Conservation (phyloP, 352 stramenopile genomes). For the Phytophthora sp. region DNA sequence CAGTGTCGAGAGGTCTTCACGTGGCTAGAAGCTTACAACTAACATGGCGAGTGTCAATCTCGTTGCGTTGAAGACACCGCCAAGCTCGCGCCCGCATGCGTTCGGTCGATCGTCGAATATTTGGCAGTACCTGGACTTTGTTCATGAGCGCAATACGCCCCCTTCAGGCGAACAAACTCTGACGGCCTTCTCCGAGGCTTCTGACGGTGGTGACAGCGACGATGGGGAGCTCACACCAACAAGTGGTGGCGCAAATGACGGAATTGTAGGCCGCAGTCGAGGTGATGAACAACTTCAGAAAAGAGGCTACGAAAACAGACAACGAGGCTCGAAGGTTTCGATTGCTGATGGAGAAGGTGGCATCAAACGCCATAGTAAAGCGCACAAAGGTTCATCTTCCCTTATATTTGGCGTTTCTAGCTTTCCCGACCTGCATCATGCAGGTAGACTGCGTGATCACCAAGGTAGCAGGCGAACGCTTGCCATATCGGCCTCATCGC, state of each 20-base stretch:
- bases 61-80: no score
- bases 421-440: slow-evolving; percentile 45
- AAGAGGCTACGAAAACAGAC: neutral
- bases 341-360: neutral
- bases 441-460: neutral
- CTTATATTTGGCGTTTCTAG: slow-evolving; percentile 34
- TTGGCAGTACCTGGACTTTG: slow-evolving; percentile 68
- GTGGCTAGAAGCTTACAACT: no score
- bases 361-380: slow-evolving; percentile 2
- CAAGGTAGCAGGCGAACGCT: slow-evolving; percentile 8
- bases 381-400: slow-evolving; percentile 10
- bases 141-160: slow-evolving; percentile 49
- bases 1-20: no score
- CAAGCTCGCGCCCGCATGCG: slow-evolving; percentile 39
- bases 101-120: slow-evolving; percentile 77
- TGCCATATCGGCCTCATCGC: slow-evolving; percentile 1
- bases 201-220: slow-evolving; percentile 12
- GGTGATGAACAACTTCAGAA: no score
- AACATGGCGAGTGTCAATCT: no score
- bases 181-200: slow-evolving; percentile 9
- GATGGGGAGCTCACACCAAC: slow-evolving; percentile 5
- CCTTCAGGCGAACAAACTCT: neutral
- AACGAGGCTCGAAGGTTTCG: slow-evolving; percentile 6
- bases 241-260: neutral
- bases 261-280: neutral